Conservation (phyloP, 148 eudicot genomes). For the Talinum fruticosum region DNA sequence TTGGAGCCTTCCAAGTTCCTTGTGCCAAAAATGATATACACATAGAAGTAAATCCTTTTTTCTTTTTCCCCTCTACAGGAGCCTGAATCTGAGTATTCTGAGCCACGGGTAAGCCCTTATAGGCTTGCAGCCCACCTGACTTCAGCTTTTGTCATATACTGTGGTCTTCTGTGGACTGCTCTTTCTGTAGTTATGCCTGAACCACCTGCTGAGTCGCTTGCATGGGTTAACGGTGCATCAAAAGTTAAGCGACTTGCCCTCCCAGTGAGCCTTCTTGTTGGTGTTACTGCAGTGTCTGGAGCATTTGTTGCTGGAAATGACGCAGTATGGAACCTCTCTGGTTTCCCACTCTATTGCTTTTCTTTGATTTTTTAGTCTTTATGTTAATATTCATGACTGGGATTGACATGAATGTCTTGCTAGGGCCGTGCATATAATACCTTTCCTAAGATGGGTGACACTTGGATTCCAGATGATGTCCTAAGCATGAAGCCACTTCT, state of each 20-base stretch:
- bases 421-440: conserved; percentile 97
- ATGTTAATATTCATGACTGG: not conserved
- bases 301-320: conserved; percentile 99
- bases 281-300: conserved; percentile 85
- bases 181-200: conserved; percentile 99
- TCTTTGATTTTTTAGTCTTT: not conserved
- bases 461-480: conserved; percentile 94
- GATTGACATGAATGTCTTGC: conserved; percentile 8
- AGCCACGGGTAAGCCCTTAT: conserved; percentile 98
- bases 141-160: conserved; percentile 81
- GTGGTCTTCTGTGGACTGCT: conserved; percentile 94
- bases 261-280: conserved; percentile 86
- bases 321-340: conserved; percentile 55
- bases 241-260: conserved; percentile 81
- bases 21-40: not conserved
- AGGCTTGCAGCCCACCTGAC: conserved; percentile 97
- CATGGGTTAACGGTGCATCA: conserved; percentile 91
- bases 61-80: conserved; percentile 43
- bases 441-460: conserved; percentile 97
- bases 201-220: conserved; percentile 89
- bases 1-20: not conserved
- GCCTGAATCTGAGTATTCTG: conserved; percentile 68
- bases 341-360: not conserved
- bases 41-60: not conserved
- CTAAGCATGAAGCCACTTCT: conserved; percentile 78